Evolutionary conservation across 805 yeast genomes (phyloP).

Genomic region (Starmerella sirachaensis): DNA sequence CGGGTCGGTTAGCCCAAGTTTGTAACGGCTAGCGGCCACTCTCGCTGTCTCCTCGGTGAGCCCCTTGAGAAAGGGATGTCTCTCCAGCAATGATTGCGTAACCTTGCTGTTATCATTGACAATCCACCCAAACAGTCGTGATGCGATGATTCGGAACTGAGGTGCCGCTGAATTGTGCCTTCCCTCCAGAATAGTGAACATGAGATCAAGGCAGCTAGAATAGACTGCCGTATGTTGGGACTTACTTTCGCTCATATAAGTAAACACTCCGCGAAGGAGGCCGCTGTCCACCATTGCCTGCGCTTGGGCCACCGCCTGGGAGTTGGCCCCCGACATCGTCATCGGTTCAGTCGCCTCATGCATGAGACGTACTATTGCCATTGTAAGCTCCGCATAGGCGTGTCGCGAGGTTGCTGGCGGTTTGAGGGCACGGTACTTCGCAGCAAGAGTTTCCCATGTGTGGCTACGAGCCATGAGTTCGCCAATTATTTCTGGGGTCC

Average conservation of each 20-base stretch:
- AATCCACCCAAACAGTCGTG: no score
- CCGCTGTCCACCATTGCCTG: constrained; percentile 43
- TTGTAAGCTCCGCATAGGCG: neutral
- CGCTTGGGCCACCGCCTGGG: constrained; percentile 5
- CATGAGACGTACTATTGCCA: constrained; percentile 5
- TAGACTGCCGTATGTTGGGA: constrained; percentile 50
- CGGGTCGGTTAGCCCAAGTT: no score
- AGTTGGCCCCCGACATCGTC: neutral
- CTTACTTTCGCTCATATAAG: constrained; percentile 38
- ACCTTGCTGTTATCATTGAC: no score
- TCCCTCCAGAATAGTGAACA: constrained; percentile 16
- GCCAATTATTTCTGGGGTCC: constrained; percentile 1
- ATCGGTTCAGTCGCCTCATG: constrained; percentile 7
- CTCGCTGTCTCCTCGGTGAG: no score
- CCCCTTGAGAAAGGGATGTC: no score
- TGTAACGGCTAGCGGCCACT: no score
- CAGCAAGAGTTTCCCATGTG: constrained; percentile 5
- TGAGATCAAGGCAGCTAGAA: constrained; percentile 62
- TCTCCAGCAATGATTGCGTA: no score
- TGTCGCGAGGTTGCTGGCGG: no score
- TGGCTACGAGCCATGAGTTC: neutral
- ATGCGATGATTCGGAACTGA: no score
- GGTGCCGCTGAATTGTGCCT: no score
- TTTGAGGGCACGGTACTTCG: no score
- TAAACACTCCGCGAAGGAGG: constrained; percentile 39